Conservation (phyloP, 108 stramenopile genomes). For the Seminavis robusta region DNA sequence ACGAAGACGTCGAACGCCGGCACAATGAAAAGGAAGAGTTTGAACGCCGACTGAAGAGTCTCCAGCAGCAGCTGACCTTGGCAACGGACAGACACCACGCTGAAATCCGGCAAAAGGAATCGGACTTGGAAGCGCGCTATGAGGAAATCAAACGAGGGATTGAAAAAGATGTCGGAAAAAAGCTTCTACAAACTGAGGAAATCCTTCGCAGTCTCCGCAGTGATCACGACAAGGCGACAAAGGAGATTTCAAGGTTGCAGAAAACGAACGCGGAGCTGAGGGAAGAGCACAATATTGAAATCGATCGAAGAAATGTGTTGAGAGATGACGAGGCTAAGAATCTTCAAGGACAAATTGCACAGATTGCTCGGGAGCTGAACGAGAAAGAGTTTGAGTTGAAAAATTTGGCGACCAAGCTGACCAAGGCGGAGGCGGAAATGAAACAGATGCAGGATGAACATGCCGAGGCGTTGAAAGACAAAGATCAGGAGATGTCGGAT, state of each 20-base stretch:
- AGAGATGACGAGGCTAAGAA: not conserved
- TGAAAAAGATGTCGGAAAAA: constrained; percentile 24
- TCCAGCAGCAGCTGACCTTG: constrained; percentile 46
- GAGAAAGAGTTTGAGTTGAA: no score
- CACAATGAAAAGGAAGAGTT: constrained; percentile 34
- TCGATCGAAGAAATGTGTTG: no score
- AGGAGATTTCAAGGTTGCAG: not conserved
- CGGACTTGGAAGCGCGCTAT: constrained; percentile 17
- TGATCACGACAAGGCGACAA: constrained; percentile 19
- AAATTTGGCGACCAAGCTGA: no score
- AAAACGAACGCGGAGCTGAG: no score
- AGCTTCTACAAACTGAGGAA: constrained; percentile 18
- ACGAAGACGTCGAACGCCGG: constrained; percentile 33
- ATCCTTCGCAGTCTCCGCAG: not conserved
- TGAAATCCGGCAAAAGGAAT: constrained; percentile 42
- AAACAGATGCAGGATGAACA: constrained; percentile 8
- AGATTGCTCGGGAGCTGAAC: no score
- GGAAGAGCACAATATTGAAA: no score
- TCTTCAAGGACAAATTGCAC: not conserved
- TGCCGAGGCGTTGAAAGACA: constrained; percentile 7
- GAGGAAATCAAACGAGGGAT: constrained; percentile 7
- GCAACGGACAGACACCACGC: constrained; percentile 43
- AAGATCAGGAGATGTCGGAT: constrained; percentile 9
- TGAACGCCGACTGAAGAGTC: constrained; percentile 29
- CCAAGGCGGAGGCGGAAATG: not conserved